Conservation (phyloP, 306 rosid genomes). For the Neltuma alba region DNA sequence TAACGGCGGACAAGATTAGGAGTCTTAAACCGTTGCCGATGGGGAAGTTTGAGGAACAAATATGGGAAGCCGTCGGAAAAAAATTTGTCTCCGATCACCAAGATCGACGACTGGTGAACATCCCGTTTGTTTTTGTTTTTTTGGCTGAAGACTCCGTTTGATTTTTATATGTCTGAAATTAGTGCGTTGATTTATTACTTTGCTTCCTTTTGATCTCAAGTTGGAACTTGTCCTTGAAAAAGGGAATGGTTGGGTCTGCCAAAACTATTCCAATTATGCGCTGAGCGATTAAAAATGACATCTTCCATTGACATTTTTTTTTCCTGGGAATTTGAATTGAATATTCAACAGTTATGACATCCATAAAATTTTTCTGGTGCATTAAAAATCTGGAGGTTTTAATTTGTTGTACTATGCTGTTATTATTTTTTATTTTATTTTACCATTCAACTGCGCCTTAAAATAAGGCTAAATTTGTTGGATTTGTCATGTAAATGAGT, state of each 20-base stretch:
- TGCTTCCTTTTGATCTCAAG: background rate
- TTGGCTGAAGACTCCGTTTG: too few relatives aligned
- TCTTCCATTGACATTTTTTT: background rate
- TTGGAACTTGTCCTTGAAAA: background rate
- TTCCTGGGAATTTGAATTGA: background rate
- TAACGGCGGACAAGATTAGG: slow-evolving; percentile 43
- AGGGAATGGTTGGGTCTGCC: background rate
- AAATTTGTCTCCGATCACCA: background rate
- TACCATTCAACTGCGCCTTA: background rate
- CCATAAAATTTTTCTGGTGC: background rate
- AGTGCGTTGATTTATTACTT: background rate
- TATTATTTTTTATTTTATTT: background rate
- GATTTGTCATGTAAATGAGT: background rate
- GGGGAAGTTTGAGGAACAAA: slow-evolving; percentile 46
- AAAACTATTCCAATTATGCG: background rate
- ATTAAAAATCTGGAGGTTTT: background rate
- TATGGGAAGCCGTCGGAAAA: slow-evolving; percentile 58
- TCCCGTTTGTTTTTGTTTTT: slow-evolving; percentile 27
- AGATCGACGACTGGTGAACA: slow-evolving; percentile 60
- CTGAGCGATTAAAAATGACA: background rate
- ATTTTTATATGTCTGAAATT: background rate
- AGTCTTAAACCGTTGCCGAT: slow-evolving; percentile 50
- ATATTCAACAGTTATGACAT: background rate
- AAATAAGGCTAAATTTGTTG: background rate
- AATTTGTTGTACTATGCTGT: background rate